Base-by-base conservation (phyloP, 306 rosid species). In the Cicer yamashitae region DNA sequence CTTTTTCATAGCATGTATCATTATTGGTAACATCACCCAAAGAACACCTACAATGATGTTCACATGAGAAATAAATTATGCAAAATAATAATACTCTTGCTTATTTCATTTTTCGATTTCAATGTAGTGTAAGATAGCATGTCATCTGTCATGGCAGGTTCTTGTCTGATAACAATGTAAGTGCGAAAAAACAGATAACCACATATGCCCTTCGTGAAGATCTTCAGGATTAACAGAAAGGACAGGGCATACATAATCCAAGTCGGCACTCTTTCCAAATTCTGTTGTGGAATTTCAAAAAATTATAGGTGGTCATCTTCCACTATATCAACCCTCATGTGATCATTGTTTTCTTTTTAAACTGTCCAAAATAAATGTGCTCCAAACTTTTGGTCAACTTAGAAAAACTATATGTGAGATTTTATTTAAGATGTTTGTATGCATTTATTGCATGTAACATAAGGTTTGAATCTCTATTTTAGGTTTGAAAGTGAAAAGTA, bases 1-100 rank as follows among this genome's bases (percentile, higher is more conserved):
- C 98, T 83, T 90, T 91, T 70, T 89, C 88, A 74, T 90, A 94
- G 88, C 89, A 94, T 43, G 88, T 70, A 84, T 94, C 98, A 63
- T 88, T 85, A 80, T 73, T 83, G 39, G 97, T 87, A 74, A 88
- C 85, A 72, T 91, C 98, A 68, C 98, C 98, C 80, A 94, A 57
- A 13, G 98, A 91, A 81, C 98, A 94, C 98, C 98, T 94, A 83
- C 60, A 66, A 74, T 77, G 17, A n/a, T 52, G 47, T 77, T 78
- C 62, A 62, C 74, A 73, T 15, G 41, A 63, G 80, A 77, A 74
- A 70, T 59, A 76, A 48, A 74, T 59, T 44, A 37, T 22, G 62
- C 52, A 77, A 69, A 59, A 46, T 39, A 56, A 7, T 39, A 45
- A 39, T 67, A 25, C 62, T 70, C 58, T 14, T 51, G 30, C 46